A percentile compares a stretch with the other conserved stretches of the same genome.
Conservation (phyloP, 2,329 filamentous ascomycete species). For the Trichoderma sp. region DNA sequence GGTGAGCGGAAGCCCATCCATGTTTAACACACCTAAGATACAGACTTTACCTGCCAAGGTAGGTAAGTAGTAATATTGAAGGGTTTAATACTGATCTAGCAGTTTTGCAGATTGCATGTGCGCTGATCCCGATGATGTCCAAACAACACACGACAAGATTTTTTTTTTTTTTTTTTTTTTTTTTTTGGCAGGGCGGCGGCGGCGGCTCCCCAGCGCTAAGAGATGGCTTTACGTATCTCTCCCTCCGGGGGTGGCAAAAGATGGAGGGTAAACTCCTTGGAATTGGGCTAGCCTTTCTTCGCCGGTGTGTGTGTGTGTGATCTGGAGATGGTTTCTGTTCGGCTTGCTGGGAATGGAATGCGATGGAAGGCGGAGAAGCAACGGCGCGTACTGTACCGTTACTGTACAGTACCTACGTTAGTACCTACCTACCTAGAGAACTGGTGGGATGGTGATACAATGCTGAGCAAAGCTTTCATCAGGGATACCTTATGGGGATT, state of each 20-base stretch:
- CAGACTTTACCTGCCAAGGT: too few relatives aligned
- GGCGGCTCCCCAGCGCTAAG: slow-evolving; percentile 16
- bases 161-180: too few relatives aligned
- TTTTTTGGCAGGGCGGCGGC: background rate
- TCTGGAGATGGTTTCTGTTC: background rate
- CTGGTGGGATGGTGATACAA: too few relatives aligned
- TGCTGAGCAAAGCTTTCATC: too few relatives aligned
- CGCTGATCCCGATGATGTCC: background rate
- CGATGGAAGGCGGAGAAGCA: slow-evolving; percentile 4
- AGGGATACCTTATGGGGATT: background rate
- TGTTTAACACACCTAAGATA: too few relatives aligned
- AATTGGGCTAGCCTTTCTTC: too few relatives aligned
- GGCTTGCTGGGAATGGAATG: slow-evolving; percentile 25
- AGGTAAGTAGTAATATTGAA: too few relatives aligned
- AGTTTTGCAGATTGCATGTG: slow-evolving; percentile 15
- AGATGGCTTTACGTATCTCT: slow-evolving; percentile 8
- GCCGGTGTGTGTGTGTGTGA: too few relatives aligned
- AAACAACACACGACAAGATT: too few relatives aligned
- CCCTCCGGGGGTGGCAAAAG: slow-evolving; percentile 12
- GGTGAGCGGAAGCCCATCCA: background rate
- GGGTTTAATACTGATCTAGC: background rate
- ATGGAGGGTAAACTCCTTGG: background rate
- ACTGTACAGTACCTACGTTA: background rate
- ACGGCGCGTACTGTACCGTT: background rate
- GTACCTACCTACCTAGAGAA: too few relatives aligned